Evolutionary conservation across 1,284 basidiomycete genomes (phyloP).

Genomic region (Cutaneotrichosporon mucoides): DNA sequence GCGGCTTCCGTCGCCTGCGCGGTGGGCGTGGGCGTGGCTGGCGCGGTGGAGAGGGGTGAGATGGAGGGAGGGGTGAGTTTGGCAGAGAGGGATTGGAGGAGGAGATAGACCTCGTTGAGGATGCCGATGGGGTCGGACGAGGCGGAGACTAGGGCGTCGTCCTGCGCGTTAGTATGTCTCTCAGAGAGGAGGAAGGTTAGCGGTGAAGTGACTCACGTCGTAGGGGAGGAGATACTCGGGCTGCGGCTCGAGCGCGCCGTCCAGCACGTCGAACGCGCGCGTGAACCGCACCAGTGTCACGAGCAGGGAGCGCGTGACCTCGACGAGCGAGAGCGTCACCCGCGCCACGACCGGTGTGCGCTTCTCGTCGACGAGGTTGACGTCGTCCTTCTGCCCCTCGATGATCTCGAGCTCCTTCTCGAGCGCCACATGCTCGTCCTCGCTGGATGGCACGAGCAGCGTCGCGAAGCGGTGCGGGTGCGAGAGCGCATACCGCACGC

Average conservation of each 20-base stretch:
- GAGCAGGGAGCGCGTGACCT: slow-evolving; percentile 64
- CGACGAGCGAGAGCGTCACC: slow-evolving; percentile 65
- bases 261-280: slow-evolving; percentile 64
- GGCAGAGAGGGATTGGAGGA: slow-evolving; percentile 37
- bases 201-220: slow-evolving; percentile 2
- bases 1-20: slow-evolving; percentile 44
- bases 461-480: slow-evolving; percentile 83
- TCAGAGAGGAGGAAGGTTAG: too few species aligned
- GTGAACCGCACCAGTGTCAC: slow-evolving; percentile 68
- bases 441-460: slow-evolving; percentile 66
- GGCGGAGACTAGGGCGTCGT: slow-evolving; percentile 18
- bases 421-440: slow-evolving; percentile 60
- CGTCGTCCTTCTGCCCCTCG: slow-evolving; percentile 39
- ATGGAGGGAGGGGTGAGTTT: slow-evolving; percentile 57
- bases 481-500: slow-evolving; percentile 80
- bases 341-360: slow-evolving; percentile 63
- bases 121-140: slow-evolving; percentile 35
- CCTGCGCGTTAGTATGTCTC: not conserved
- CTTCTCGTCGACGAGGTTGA: slow-evolving; percentile 57
- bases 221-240: slow-evolving; percentile 13
- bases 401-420: slow-evolving; percentile 59
- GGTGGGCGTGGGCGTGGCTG: not conserved
- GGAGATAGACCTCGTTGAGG: slow-evolving; percentile 67
- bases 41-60: too few species aligned
- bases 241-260: slow-evolving; percentile 61